A percentile compares a stretch with the other conserved stretches of the same genome.
Conservation (phyloP, 345 rosid genomes). For the Gynandropsis gynandra region DNA sequence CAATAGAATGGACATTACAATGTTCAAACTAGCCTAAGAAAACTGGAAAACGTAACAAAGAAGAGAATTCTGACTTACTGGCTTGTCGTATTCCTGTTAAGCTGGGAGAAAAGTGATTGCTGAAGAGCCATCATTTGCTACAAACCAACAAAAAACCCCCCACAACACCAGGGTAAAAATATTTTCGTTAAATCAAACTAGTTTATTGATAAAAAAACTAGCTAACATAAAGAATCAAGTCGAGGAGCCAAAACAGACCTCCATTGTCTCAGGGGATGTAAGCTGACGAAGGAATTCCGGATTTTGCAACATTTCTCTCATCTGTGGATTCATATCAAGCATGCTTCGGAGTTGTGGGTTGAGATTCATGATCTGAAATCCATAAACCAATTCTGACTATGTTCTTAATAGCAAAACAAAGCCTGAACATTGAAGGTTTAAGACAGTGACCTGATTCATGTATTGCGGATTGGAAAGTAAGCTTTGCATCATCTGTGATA, state of each 20-base stretch:
- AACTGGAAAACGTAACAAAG: neutral
- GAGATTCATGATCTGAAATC: constrained; percentile 40
- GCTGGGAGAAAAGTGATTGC: constrained; percentile 65
- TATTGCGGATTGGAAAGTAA: constrained; percentile 70
- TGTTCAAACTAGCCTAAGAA: neutral
- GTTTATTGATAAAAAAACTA: constrained; percentile 10
- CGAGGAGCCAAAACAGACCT: constrained; percentile 34
- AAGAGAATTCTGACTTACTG: constrained; percentile 40
- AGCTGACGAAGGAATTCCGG: constrained; percentile 74
- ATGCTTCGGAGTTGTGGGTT: constrained; percentile 51
- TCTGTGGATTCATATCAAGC: constrained; percentile 63
- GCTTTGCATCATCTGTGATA: constrained; percentile 82
- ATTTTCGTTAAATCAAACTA: constrained; percentile 5
- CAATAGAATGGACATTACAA: neutral
- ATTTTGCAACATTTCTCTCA: constrained; percentile 87
- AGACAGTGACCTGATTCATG: constrained; percentile 66
- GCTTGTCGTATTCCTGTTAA: constrained; percentile 45
- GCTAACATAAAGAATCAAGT: constrained; percentile 2
- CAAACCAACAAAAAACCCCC: constrained; percentile 15
- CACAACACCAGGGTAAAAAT: constrained; percentile 13
- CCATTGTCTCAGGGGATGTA: constrained; percentile 73
- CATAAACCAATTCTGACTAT: constrained; percentile 2
- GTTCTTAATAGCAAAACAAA: constrained; percentile 14
- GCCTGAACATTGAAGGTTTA: neutral
- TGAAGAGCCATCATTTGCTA: constrained; percentile 58